Conservation (phyloP, 495 filamentous ascomycete species). For the Podospora pseudocomata region DNA sequence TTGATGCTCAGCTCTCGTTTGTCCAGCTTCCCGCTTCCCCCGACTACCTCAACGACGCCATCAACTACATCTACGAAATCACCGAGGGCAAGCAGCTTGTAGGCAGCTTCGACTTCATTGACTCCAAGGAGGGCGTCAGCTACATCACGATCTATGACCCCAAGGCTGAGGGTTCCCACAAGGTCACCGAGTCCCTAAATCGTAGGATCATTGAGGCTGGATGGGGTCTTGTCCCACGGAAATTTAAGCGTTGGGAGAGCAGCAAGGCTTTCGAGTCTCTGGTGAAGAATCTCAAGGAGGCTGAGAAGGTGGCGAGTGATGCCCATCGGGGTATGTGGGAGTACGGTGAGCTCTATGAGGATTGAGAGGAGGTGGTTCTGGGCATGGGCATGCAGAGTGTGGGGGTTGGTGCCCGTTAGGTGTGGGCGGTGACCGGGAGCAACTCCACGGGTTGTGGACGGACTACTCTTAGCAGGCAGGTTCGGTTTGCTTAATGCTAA, state of each 20-base stretch:
- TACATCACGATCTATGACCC: conserved; percentile 86
- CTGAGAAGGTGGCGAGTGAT: conserved; percentile 70
- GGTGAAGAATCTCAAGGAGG: conserved; percentile 61
- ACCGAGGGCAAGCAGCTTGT: conserved; percentile 70
- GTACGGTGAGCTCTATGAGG: conserved; percentile 92
- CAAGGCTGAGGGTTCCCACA: conserved; percentile 48
- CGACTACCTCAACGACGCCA: conserved; percentile 78
- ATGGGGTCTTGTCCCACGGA: conserved; percentile 81
- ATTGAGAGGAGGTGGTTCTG: conserved; percentile 44
- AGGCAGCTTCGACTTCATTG: conserved; percentile 79
- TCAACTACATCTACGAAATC: conserved; percentile 63
- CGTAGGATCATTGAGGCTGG: conserved; percentile 78
- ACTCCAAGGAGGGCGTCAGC: conserved; percentile 68
- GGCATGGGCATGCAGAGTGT: not conserved
- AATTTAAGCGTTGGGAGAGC: conserved; percentile 85
- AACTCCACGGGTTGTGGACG: not conserved
- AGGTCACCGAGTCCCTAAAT: conserved; percentile 68
- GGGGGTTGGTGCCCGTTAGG: not conserved
- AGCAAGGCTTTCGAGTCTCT: conserved; percentile 61
- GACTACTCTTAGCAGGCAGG: not conserved
- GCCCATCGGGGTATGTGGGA: conserved; percentile 89
- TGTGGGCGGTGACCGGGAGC: not conserved
- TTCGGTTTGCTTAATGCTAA: not conserved
- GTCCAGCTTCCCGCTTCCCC: conserved; percentile 73
- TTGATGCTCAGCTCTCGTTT: conserved; percentile 84